phyloP scores from a whole-genome alignment of 768 basidiomycete species.

The Mycena capillaripes region DNA sequence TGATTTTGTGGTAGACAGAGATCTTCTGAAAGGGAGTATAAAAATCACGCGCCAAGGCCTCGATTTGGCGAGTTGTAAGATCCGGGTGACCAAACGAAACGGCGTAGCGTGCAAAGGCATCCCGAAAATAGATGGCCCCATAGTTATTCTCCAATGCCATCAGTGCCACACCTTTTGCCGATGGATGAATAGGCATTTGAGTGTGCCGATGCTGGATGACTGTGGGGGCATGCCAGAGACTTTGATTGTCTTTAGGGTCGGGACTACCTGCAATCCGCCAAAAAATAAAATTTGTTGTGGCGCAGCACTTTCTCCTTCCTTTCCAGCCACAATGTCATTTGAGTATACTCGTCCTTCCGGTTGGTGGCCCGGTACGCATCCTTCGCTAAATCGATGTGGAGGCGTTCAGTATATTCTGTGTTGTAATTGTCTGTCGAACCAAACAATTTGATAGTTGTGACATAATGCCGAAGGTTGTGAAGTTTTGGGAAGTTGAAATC shows the following conservation, averaged over 20 bases:
- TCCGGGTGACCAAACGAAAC: conserved; percentile 7
- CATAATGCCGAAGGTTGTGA: conserved; percentile 48
- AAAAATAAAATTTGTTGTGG: neutral
- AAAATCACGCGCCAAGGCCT: neutral
- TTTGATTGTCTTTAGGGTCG: neutral
- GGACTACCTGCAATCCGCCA: conserved; percentile 5
- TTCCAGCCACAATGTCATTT: conserved; percentile 58
- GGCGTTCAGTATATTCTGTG: conserved; percentile 50
- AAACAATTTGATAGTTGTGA: conserved; percentile 39
- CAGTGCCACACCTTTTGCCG: conserved; percentile 16
- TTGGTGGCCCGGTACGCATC: conserved; percentile 43
- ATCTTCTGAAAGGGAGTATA: conserved; percentile 23
- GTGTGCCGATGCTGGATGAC: neutral
- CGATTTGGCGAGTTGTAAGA: neutral
- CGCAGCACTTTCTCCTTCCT: conserved; percentile 49
- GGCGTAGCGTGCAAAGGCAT: conserved; percentile 21
- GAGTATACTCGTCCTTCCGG: conserved; percentile 45
- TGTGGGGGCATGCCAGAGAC: neutral
- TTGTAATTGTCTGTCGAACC: conserved; percentile 50
- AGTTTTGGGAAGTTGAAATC: conserved; percentile 56
- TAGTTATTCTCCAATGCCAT: conserved; percentile 8
- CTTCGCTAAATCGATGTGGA: conserved; percentile 45
- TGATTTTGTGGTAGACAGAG: conserved; percentile 27
- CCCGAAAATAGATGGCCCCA: conserved; percentile 17
- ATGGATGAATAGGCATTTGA: conserved; percentile 28